Conservation (phyloP, 495 filamentous ascomycete species). For the Platismatia glauca region DNA sequence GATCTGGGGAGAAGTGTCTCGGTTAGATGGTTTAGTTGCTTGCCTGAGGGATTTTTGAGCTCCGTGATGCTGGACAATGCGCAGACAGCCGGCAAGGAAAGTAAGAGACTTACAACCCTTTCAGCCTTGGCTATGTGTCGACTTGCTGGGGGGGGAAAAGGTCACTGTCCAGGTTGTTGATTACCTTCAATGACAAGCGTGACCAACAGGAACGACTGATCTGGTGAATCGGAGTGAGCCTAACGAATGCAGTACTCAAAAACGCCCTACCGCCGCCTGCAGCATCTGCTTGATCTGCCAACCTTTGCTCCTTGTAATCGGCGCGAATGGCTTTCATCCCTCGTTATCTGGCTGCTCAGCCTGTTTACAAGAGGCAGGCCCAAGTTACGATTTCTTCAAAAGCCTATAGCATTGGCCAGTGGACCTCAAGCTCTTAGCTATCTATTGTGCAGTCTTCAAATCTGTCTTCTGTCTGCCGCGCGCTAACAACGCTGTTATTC, state of each 20-base stretch:
- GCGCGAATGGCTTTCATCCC: too few species aligned
- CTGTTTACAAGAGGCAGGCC: too few species aligned
- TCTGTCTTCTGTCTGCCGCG: too few species aligned
- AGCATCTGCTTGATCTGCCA: too few species aligned
- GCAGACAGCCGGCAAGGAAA: not conserved
- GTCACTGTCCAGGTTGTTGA: not conserved
- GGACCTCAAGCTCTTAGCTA: too few species aligned
- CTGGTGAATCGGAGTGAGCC: not conserved
- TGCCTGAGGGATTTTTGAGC: constrained; percentile 71
- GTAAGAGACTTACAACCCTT: not conserved
- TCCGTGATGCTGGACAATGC: not conserved
- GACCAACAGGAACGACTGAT: not conserved
- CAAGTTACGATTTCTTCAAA: too few species aligned
- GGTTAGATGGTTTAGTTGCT: constrained; percentile 77
- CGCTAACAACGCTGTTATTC: too few species aligned
- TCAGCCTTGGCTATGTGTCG: not conserved
- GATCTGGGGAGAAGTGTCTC: constrained; percentile 63
- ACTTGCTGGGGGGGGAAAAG: not conserved
- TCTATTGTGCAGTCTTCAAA: too few species aligned
- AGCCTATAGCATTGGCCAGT: too few species aligned
- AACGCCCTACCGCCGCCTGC: not conserved
- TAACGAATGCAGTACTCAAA: not conserved
- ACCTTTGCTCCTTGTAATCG: too few species aligned
- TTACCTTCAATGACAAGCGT: not conserved
- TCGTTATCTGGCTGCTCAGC: too few species aligned